Evolutionary conservation across 257 asterid species (phyloP), one percentile per base, ranked within the genome.

Genomic region (Rauvolfia tetraphylla): DNA sequence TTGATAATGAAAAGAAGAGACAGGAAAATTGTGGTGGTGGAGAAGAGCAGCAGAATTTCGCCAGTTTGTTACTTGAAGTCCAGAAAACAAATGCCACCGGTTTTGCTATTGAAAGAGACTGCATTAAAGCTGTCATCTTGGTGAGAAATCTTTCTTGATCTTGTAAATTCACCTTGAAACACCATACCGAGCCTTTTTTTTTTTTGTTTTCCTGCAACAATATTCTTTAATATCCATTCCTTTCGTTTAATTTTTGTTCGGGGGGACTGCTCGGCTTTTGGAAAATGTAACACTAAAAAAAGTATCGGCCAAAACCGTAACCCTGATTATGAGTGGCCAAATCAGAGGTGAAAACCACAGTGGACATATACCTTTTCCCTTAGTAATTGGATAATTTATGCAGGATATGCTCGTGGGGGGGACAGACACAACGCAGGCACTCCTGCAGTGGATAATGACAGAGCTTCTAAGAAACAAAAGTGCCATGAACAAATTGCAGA

Each of bases 331-430:
- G n/a, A n/a, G n/a, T n/a, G n/a, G n/a, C n/a, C n/a, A n/a, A n/a
- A n/a, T n/a, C n/a, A n/a, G n/a, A n/a, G n/a, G n/a, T n/a, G n/a
- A n/a, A n/a, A n/a, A n/a, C n/a, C n/a, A n/a, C n/a, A n/a, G n/a
- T n/a, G n/a, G n/a, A n/a, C n/a, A n/a, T n/a, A n/a, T n/a, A n/a
- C n/a, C n/a, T n/a, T 31, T 48, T 1, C 14, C 1, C 54, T 48
- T 48, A 48, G 54, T 48, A 11, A 48, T 48, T 48, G 27, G n/a
- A n/a, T n/a, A n/a, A n/a, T n/a, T n/a, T n/a, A 18, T 27, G 78
- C 71, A 61, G 78, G 78, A 74, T 38, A 29, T 59, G 71, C 20
- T 61, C 42, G 48, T 74, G 49, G 78, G 33, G 0, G 71, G 78
- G 8, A 74, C 78, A 0, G 78, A 74, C 4, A 74, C 78, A 20